Evolutionary conservation across 768 basidiomycete genomes (phyloP).

Genomic region (Macrolepiota fuliginosa): DNA sequence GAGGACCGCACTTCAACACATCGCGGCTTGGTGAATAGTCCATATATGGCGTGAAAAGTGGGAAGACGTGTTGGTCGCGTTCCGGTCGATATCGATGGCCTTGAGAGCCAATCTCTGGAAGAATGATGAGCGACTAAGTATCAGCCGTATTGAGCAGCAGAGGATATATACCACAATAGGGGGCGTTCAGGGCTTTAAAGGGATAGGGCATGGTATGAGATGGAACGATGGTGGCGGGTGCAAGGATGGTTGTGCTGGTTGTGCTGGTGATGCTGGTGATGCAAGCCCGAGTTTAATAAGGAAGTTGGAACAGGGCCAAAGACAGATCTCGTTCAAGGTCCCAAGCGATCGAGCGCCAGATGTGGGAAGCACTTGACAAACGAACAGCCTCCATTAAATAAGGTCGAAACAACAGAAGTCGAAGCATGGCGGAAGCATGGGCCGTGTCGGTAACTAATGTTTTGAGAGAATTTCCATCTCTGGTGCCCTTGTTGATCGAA

Average conservation of each 20-base stretch:
- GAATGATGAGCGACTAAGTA: background rate
- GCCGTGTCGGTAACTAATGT: conserved; percentile 16
- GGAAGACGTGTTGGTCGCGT: background rate
- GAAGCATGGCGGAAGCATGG: conserved; percentile 25
- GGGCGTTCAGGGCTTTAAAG: background rate
- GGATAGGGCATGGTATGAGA: background rate
- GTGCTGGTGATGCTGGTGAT: background rate
- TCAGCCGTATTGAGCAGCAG: background rate
- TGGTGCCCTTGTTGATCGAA: conserved; percentile 7
- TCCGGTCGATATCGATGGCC: background rate
- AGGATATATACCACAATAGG: conserved; percentile 2
- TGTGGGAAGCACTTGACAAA: conserved; percentile 24
- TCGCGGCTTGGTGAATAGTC: background rate
- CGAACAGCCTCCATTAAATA: conserved; percentile 36
- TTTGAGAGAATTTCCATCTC: background rate
- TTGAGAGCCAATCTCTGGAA: background rate
- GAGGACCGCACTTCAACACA: background rate
- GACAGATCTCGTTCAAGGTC: conserved; percentile 22
- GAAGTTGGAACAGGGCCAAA: conserved; percentile 27
- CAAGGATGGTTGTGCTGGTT: conserved; percentile 10
- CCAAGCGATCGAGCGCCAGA: conserved; percentile 30
- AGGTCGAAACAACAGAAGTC: conserved; percentile 22
- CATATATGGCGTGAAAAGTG: background rate
- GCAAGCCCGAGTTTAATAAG: conserved; percentile 28
- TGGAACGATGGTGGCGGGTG: background rate